These are phyloP conservation scores for Clavispora santaluciae DNA, from an alignment of 805 yeast genomes.

Conservation along the genomic window DNA sequence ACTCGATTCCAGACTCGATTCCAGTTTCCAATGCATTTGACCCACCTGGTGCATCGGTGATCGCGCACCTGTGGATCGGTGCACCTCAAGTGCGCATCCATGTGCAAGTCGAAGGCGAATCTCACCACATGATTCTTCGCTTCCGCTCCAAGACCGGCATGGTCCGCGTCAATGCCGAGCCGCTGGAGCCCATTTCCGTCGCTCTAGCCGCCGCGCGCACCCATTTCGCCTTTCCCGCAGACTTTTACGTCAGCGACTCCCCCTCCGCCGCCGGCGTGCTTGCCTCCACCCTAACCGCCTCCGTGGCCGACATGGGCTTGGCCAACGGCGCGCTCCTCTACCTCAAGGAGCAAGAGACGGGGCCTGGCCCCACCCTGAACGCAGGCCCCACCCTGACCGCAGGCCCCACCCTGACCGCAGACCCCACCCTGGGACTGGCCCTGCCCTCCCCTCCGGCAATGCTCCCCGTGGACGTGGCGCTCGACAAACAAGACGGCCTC, in stretches of 20 bases:
- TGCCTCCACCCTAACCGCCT: constrained; percentile 29
- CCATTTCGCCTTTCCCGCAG: constrained; percentile 18
- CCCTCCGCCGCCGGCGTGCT: constrained; percentile 43
- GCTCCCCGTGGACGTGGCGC: constrained; percentile 56
- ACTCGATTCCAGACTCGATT: too few species aligned
- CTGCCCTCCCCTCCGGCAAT: constrained; percentile 8
- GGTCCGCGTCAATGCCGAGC: constrained; percentile 57
- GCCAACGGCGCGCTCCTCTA: constrained; percentile 58
- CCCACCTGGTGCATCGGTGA: too few species aligned
- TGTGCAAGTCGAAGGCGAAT: neutral
- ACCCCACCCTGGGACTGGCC: neutral
- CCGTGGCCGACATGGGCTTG: constrained; percentile 43
- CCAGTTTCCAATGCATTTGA: too few species aligned
- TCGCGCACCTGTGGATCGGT: too few species aligned
- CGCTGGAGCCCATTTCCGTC: constrained; percentile 36
- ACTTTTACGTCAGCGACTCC: constrained; percentile 36
- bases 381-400: constrained; percentile 4
- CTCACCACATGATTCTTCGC: constrained; percentile 41
- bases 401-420: constrained; percentile 5
- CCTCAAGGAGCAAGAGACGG: constrained; percentile 31
- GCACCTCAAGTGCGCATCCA: too few species aligned
- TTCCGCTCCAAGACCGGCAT: constrained; percentile 84
- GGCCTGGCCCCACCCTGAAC: neutral
- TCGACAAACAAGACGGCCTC: constrained; percentile 67
- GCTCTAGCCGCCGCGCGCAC: constrained; percentile 38